Percentiles rank a stretch among this genome's conserved stretches.
Evolutionary conservation across 2,329 filamentous ascomycete genomes (phyloP).

Genomic region (Ophiognomonia clavigignenti-juglandacearum): DNA sequence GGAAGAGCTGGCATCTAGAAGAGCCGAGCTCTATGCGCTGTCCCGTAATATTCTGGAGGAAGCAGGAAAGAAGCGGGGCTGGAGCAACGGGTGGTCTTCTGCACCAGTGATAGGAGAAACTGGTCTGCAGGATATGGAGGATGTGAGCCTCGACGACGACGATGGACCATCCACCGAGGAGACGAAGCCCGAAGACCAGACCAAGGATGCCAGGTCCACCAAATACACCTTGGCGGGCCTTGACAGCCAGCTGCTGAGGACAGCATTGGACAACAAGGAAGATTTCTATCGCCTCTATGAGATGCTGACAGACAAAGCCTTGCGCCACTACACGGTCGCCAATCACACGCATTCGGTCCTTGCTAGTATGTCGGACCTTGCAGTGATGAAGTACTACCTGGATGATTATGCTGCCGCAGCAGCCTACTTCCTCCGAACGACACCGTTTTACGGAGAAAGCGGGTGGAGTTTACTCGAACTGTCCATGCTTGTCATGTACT

Average conservation of each 20-base stretch:
- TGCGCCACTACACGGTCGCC: slow-evolving; percentile 77
- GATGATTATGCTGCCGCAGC: slow-evolving; percentile 71
- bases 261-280: slow-evolving; percentile 55
- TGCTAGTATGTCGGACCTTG: slow-evolving; percentile 76
- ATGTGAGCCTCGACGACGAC: slow-evolving; percentile 49
- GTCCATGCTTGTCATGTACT: slow-evolving; percentile 81
- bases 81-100: slow-evolving; percentile 71
- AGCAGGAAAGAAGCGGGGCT: slow-evolving; percentile 65
- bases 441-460: slow-evolving; percentile 71
- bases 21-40: slow-evolving; percentile 76
- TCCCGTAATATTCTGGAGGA: slow-evolving; percentile 76
- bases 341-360: slow-evolving; percentile 74
- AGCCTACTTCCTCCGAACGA: slow-evolving; percentile 71
- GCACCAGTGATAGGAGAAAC: slow-evolving; percentile 46
- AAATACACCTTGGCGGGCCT: slow-evolving; percentile 37
- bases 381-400: slow-evolving; percentile 73
- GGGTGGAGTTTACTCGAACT: slow-evolving; percentile 78
- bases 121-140: slow-evolving; percentile 47
- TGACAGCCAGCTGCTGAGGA: slow-evolving; percentile 51
- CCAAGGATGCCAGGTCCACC: slow-evolving; percentile 18
- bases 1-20: slow-evolving; percentile 74
- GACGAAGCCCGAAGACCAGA: background rate
- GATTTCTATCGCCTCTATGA: slow-evolving; percentile 67
- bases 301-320: slow-evolving; percentile 75
- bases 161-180: slow-evolving; percentile 25